Percentiles rank a stretch among this genome's conserved stretches.
Conservation (phyloP, 192 early-diverging fungal genomes). For the Gaertneriomyces semiglobifer region DNA sequence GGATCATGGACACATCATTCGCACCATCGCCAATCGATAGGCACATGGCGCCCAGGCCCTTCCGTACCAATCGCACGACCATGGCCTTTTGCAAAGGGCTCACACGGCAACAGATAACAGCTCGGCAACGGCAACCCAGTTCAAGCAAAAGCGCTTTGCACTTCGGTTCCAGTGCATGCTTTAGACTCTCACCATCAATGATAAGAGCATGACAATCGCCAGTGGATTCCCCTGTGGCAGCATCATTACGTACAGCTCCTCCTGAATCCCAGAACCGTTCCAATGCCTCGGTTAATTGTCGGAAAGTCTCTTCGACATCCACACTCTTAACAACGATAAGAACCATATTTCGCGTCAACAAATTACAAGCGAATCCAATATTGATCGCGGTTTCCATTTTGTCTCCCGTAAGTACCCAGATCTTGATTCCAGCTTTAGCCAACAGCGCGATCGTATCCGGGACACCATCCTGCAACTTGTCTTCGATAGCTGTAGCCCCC, state of each 20-base stretch:
- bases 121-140: constrained; percentile 52
- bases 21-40: constrained; percentile 60
- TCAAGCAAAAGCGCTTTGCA: constrained; percentile 54
- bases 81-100: constrained; percentile 93
- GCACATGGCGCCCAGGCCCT: constrained; percentile 77
- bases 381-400: constrained; percentile 99
- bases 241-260: constrained; percentile 22
- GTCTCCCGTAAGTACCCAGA: constrained; percentile 98
- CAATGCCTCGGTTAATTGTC: constrained; percentile 58
- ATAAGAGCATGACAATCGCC: constrained; percentile 38
- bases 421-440: constrained; percentile 82
- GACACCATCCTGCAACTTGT: constrained; percentile 93
- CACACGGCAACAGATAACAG: constrained; percentile 92
- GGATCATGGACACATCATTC: constrained; percentile 63
- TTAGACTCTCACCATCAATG: constrained; percentile 55
- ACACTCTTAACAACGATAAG: constrained; percentile 52
- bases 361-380: constrained; percentile 81
- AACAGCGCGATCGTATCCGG: constrained; percentile 85
- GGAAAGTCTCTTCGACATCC: constrained; percentile 46
- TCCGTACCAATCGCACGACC: constrained; percentile 84
- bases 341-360: constrained; percentile 46
- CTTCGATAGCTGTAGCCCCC: constrained; percentile 96
- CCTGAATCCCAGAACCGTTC: constrained; percentile 52
- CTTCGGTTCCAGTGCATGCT: constrained; percentile 67
- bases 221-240: neutral